Conservation (phyloP, 805 yeast species). For the Priceomyces carsonii region DNA sequence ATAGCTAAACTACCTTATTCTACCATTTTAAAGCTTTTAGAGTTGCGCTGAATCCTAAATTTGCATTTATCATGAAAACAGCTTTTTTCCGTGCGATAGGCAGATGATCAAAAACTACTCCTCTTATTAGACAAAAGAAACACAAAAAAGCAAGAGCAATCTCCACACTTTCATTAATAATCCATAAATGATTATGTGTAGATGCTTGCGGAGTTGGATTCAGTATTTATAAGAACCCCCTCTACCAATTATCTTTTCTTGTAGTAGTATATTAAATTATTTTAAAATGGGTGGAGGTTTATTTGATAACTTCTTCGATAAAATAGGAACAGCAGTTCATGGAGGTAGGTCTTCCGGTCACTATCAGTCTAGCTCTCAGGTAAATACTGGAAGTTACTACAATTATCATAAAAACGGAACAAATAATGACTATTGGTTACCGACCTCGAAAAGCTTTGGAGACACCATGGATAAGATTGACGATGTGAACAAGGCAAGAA, state of each 20-base stretch:
- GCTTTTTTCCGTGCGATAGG: no score
- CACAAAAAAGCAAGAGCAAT: not conserved
- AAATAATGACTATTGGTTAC: conserved; percentile 43
- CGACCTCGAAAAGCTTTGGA: conserved; percentile 12
- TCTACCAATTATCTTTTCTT: not conserved
- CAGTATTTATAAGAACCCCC: not conserved
- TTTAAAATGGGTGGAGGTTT: conserved; percentile 21
- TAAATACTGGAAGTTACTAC: conserved; percentile 38
- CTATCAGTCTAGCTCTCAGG: conserved; percentile 33
- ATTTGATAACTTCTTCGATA: conserved; percentile 40
- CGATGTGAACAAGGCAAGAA: conserved; percentile 9
- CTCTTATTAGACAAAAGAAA: not conserved
- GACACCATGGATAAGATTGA: conserved; percentile 7
- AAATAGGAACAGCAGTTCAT: conserved; percentile 28
- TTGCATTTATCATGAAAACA: no score
- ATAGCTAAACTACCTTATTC: no score
- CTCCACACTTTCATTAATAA: conserved; percentile 1
- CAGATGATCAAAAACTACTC: no score
- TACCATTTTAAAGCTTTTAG: no score
- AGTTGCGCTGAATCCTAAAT: no score
- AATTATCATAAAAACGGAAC: conserved; percentile 36
- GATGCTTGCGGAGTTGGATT: not conserved
- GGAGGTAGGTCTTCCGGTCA: conserved; percentile 36
- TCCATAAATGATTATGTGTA: not conserved
- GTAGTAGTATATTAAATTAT: conserved; percentile 16